Evolutionary conservation across 352 stramenopile genomes (phyloP), one percentile per base, ranked within the genome.

Genomic region (Plasmopara muralis): DNA sequence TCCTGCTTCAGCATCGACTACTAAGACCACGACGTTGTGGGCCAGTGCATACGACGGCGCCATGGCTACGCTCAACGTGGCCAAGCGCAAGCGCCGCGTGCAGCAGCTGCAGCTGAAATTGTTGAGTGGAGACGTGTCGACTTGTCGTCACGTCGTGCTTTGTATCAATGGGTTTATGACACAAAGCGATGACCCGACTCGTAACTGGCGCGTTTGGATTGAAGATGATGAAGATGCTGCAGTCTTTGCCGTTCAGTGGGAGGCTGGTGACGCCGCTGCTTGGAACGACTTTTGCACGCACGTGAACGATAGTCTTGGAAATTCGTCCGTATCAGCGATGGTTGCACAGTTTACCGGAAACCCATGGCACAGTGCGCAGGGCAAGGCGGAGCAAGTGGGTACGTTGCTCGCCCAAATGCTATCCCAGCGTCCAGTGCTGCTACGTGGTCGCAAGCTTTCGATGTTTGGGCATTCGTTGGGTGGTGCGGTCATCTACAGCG

Each of bases 131-230:
- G 72, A 90, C 47, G 68, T 80, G 46, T 53, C 64, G 28, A 68
- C 51, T 12, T 72, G 68, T 39, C 69, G 71, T 20, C 78, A 87
- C 52, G 67, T 91, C 15, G 46, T 90, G 53, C 66, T 93, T 39
- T 89, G 80, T 48, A 75, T 93, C 58, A 93, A 90, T 47, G 83
- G 83, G 14, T 93, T 93, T 56, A 93, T 93, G 83, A 91, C 83
- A 25, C 78, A 91, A 31, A 72, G 75, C 44, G 65, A 74, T 16
- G 80, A 89, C 47, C 78, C 80, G 33, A 67, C 51, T 15, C 56
- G 43, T 40, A 90, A 90, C 50, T 93, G 83, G 83, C 55, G 55
- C 8, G 59, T 53, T 6, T 89, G 78, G 79, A 72, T 55, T 31
- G 41, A 60, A 14, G 53, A 51, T 9, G 50, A 70, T 48, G 15